These are phyloP conservation scores for Clavispora asparagi DNA, from an alignment of 805 yeast genomes.

Conservation along the genomic window DNA sequence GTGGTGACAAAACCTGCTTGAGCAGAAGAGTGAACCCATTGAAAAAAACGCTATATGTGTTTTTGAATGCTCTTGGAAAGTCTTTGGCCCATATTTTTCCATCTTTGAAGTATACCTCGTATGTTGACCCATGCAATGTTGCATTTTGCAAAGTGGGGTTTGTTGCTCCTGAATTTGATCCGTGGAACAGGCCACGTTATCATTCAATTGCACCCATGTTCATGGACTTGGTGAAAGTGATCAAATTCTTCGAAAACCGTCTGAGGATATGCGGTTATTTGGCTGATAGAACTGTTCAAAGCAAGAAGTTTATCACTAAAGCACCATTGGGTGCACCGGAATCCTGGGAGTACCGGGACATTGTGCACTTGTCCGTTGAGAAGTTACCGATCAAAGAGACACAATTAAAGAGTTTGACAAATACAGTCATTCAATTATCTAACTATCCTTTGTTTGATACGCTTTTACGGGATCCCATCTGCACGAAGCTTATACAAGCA, in stretches of 20 bases:
- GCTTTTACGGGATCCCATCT: constrained; percentile 10
- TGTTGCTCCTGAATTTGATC: constrained; percentile 8
- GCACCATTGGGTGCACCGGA: not conserved
- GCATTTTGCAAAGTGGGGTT: constrained; percentile 26
- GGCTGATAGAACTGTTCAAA: not conserved
- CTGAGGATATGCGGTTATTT: constrained; percentile 20
- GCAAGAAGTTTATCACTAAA: not conserved
- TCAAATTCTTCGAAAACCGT: constrained; percentile 31
- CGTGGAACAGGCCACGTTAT: constrained; percentile 13
- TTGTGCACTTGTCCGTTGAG: constrained; percentile 15
- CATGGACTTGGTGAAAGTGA: constrained; percentile 24
- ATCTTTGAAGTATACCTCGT: constrained; percentile 29
- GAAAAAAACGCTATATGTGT: constrained; percentile 29
- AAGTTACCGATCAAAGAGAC: constrained; percentile 11
- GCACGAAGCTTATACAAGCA: constrained; percentile 9
- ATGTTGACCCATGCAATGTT: constrained; percentile 31
- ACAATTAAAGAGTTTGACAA: constrained; percentile 7
- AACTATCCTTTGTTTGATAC: constrained; percentile 17
- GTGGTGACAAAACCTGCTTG: constrained; percentile 27
- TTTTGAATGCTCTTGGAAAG: constrained; percentile 32
- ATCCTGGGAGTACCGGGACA: constrained; percentile 10
- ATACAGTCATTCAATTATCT: constrained; percentile 5
- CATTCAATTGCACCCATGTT: constrained; percentile 18
- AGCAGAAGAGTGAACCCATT: constrained; percentile 24
- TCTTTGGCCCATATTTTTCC: constrained; percentile 28